Percentiles rank a stretch among this genome's conserved stretches.
phyloP scores from a whole-genome alignment of 192 early-diverging fungal species.

The Neocallimastix lanati region DNA sequence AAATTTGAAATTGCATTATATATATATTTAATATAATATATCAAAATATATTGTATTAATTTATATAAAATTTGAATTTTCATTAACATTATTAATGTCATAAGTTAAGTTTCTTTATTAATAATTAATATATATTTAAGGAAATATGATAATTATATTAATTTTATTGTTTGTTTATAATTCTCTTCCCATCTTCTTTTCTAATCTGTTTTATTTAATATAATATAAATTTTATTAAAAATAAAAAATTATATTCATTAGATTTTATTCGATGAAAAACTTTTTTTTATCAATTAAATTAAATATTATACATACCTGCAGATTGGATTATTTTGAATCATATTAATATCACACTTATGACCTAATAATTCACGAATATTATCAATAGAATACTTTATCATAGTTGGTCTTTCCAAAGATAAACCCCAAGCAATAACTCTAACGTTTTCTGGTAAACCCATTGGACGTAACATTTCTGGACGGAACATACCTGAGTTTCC shows the following conservation, averaged over 20 bases:
- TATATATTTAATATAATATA: too few species aligned
- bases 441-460: slow-evolving; percentile 88
- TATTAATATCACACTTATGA: slow-evolving; percentile 79
- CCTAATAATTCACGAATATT: slow-evolving; percentile 91
- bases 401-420: slow-evolving; percentile 89
- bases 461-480: slow-evolving; percentile 88
- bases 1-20: too few species aligned
- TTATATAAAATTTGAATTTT: too few species aligned
- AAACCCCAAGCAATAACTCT: slow-evolving; percentile 96
- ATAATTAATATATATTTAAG: too few species aligned
- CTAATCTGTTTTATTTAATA: slow-evolving; percentile 19
- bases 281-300: too few species aligned
- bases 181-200: slow-evolving; percentile 75
- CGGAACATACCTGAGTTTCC: slow-evolving; percentile 99
- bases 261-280: too few species aligned
- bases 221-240: too few species aligned
- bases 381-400: slow-evolving; percentile 88
- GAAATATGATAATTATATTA: too few species aligned
- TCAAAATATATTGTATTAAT: too few species aligned
- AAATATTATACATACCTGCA: slow-evolving; percentile 35
- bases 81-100: too few species aligned
- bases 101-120: too few species aligned
- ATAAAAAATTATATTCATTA: too few species aligned
- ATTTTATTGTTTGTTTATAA: slow-evolving; percentile 7
- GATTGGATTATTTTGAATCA: slow-evolving; percentile 76